Evolutionary conservation across 176 grass and related monocot species (phyloP).

Genomic region (Carex kokanica): DNA sequence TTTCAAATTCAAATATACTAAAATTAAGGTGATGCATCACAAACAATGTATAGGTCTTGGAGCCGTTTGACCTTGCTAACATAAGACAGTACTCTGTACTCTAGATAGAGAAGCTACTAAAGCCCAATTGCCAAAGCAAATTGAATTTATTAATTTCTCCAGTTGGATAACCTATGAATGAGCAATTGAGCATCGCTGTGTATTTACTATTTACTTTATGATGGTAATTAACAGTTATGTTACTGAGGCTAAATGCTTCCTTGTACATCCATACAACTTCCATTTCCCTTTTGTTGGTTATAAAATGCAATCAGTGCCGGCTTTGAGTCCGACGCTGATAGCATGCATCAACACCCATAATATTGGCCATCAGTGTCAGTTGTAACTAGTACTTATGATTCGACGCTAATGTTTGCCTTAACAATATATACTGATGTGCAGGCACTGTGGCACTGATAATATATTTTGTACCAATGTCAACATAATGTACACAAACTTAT

Average conservation of each 20-base stretch:
- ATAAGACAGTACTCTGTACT: not conserved
- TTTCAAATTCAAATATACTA: not conserved
- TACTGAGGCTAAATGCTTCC: not conserved
- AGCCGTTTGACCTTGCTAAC: constrained; percentile 30
- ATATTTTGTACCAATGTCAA: too few relatives aligned
- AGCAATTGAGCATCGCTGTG: not conserved
- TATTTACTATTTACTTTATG: not conserved
- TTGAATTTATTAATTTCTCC: not conserved
- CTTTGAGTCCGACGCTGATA: too few relatives aligned
- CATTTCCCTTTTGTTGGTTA: not conserved
- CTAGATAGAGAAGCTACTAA: constrained; percentile 8
- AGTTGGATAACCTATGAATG: not conserved
- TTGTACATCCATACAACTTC: not conserved
- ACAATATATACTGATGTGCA: too few relatives aligned
- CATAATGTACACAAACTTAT: not conserved
- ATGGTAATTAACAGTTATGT: not conserved
- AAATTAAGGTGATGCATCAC: not conserved
- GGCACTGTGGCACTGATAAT: too few relatives aligned
- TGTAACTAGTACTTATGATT: too few relatives aligned
- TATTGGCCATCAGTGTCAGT: too few relatives aligned
- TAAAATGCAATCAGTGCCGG: too few relatives aligned
- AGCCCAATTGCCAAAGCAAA: constrained; percentile 19
- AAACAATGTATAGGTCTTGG: constrained; percentile 8
- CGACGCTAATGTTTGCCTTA: too few relatives aligned
- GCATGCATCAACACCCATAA: too few relatives aligned